Percentiles rank a stretch among this genome's conserved stretches.
Evolutionary conservation across 2,329 filamentous ascomycete genomes (phyloP).

Genomic region (Acrodontium crateriforme): DNA sequence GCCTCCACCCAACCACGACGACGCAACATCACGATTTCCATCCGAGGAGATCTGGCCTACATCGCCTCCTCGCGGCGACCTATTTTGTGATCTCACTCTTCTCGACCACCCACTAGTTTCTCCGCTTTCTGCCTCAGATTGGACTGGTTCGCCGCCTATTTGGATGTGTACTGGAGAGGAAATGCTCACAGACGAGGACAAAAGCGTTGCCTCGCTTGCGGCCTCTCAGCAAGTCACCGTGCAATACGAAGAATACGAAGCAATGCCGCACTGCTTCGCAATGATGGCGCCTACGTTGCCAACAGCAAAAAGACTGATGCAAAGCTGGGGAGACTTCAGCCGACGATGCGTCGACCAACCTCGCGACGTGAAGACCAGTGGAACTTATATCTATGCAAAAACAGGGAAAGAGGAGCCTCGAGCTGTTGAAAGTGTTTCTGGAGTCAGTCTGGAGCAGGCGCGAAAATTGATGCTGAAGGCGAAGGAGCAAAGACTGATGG

Average conservation of each 20-base stretch:
- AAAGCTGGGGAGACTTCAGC: slow-evolving; percentile 22
- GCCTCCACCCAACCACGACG: slow-evolving; percentile 27
- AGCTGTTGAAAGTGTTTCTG: slow-evolving; percentile 11
- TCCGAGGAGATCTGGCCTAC: slow-evolving; percentile 37
- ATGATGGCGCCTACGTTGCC: slow-evolving; percentile 27
- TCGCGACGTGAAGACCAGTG: slow-evolving; percentile 15
- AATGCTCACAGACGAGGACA: slow-evolving; percentile 53
- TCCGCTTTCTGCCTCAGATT: slow-evolving; percentile 42
- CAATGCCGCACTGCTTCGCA: slow-evolving; percentile 62
- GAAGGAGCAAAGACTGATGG: slow-evolving; percentile 17
- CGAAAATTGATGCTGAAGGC: slow-evolving; percentile 15
- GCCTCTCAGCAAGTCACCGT: slow-evolving; percentile 45
- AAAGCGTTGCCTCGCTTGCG: slow-evolving; percentile 45
- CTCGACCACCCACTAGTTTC: slow-evolving; percentile 54
- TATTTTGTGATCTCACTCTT: slow-evolving; percentile 32
- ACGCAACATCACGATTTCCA: slow-evolving; percentile 23
- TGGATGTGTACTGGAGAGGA: slow-evolving; percentile 61
- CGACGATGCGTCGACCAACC: slow-evolving; percentile 16
- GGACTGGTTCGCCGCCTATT: slow-evolving; percentile 50
- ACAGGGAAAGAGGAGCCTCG: slow-evolving; percentile 16
- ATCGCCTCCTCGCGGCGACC: slow-evolving; percentile 30
- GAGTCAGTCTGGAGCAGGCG: slow-evolving; percentile 15
- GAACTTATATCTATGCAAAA: slow-evolving; percentile 17
- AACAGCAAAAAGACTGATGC: slow-evolving; percentile 21
- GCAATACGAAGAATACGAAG: slow-evolving; percentile 59